Percentiles rank a stretch among this genome's conserved stretches.
phyloP scores from a whole-genome alignment of 2,329 filamentous ascomycete genomes.

The Zalaria sp. region DNA sequence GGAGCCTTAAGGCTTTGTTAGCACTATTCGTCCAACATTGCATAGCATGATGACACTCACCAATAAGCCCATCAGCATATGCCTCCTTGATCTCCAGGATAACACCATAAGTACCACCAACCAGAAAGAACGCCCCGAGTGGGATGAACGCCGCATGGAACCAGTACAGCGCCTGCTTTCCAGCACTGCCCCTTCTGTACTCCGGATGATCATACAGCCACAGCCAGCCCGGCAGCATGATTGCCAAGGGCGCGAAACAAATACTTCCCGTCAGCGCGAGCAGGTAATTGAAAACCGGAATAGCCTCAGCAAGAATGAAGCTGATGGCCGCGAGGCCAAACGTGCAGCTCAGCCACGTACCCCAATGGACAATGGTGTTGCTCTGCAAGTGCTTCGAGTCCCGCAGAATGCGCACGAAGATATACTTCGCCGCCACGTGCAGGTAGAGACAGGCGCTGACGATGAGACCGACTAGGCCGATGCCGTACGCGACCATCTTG shows the following conservation, averaged over 20 bases:
- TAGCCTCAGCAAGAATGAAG: constrained; percentile 38
- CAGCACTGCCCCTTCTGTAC: constrained; percentile 22
- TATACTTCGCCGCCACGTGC: constrained; percentile 37
- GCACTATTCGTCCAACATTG: constrained; percentile 1
- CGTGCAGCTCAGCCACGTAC: constrained; percentile 35
- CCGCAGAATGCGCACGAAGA: constrained; percentile 41
- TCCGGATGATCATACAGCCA: constrained; percentile 36
- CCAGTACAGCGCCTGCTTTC: constrained; percentile 23
- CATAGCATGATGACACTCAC: constrained; percentile 7
- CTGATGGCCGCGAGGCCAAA: constrained; percentile 27
- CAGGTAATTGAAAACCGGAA: constrained; percentile 42
- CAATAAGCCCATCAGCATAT: constrained; percentile 33
- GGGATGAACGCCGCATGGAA: constrained; percentile 29
- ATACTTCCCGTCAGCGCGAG: constrained; percentile 34
- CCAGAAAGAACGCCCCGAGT: constrained; percentile 32
- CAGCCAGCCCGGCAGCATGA: constrained; percentile 33
- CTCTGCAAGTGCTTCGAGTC: constrained; percentile 36
- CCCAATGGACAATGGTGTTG: constrained; percentile 39
- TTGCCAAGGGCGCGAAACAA: constrained; percentile 37
- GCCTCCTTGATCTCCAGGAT: constrained; percentile 38
- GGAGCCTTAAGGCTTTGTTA: constrained; percentile 8
- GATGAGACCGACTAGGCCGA: constrained; percentile 41
- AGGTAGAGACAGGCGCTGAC: constrained; percentile 34
- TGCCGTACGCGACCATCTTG: constrained; percentile 48
- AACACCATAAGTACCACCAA: constrained; percentile 36